phyloP scores from a whole-genome alignment of 129 eudicot species.

The Dittrichia graveolens region DNA sequence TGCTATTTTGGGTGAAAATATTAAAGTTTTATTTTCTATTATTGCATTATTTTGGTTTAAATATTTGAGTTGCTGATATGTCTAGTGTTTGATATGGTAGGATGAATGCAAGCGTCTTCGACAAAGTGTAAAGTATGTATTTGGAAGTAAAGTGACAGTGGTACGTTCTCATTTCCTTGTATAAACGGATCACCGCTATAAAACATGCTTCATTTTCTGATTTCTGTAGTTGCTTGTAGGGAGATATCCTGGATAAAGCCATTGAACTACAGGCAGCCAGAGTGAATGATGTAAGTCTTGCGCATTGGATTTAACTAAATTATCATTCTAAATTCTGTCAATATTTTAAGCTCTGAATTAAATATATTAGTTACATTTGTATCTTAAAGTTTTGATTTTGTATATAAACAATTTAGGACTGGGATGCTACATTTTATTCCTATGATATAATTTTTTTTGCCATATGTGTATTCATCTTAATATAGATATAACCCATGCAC shows the following conservation, averaged over 20 bases:
- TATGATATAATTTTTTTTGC: no score
- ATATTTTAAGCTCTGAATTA: neutral
- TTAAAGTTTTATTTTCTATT: neutral
- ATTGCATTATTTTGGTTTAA: slow-evolving; percentile 8
- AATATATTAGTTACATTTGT: neutral
- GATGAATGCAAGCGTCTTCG: slow-evolving; percentile 99
- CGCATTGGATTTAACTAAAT: neutral
- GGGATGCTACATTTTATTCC: no score
- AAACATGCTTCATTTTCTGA: slow-evolving; percentile 16
- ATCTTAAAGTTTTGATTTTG: no score
- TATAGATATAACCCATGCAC: no score
- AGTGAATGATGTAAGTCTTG: slow-evolving; percentile 82
- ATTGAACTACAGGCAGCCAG: slow-evolving; percentile 80
- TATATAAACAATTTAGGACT: no score
- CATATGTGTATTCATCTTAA: no score
- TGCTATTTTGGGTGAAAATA: neutral
- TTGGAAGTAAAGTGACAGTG: slow-evolving; percentile 76
- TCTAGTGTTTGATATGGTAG: slow-evolving; percentile 39
- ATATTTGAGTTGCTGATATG: slow-evolving; percentile 35
- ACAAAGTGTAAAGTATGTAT: slow-evolving; percentile 95
- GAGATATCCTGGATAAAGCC: slow-evolving; percentile 91
- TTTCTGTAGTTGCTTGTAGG: slow-evolving; percentile 55
- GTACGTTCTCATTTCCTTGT: slow-evolving; percentile 39
- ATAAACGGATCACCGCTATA: neutral
- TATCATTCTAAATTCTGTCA: neutral